Percentiles rank a stretch among this genome's conserved stretches.
These are phyloP conservation scores for Lasiodiplodia hormozganensis DNA, from an alignment of 2,329 filamentous ascomycete species.

Conservation along the genomic window DNA sequence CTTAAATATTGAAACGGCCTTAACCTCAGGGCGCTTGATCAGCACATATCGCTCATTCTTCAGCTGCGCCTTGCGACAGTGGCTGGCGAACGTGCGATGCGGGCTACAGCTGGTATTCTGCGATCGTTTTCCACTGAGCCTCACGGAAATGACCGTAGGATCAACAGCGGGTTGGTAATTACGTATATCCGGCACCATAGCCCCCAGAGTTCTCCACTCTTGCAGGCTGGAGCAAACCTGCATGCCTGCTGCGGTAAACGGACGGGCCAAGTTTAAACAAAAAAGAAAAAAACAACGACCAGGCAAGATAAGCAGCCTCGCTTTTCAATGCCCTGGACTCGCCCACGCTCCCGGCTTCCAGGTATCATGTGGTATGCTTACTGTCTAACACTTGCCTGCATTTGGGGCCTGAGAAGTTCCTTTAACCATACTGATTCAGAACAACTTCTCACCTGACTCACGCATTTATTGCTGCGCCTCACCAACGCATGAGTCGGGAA, in stretches of 20 bases:
- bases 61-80: not conserved
- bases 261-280: not conserved
- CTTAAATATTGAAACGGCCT: too few species aligned
- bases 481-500: not conserved
- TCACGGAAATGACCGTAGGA: not conserved
- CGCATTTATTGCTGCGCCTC: not conserved
- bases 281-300: not conserved
- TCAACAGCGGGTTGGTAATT: not conserved
- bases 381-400: not conserved
- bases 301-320: not conserved
- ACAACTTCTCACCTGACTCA: not conserved
- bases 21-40: not conserved
- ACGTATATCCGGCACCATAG: not conserved
- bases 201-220: not conserved
- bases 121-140: not conserved
- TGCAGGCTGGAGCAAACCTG: not conserved
- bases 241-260: too few species aligned
- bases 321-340: not conserved
- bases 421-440: not conserved
- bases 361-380: not conserved
- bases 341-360: not conserved
- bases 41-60: not conserved
- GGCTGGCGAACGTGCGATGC: not conserved
- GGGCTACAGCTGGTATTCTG: not conserved
- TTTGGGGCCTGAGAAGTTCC: too few species aligned